Percentiles rank a stretch among this genome's conserved stretches.
Conservation (phyloP, 768 basidiomycete genomes). For the Botryobasidium botryosum region DNA sequence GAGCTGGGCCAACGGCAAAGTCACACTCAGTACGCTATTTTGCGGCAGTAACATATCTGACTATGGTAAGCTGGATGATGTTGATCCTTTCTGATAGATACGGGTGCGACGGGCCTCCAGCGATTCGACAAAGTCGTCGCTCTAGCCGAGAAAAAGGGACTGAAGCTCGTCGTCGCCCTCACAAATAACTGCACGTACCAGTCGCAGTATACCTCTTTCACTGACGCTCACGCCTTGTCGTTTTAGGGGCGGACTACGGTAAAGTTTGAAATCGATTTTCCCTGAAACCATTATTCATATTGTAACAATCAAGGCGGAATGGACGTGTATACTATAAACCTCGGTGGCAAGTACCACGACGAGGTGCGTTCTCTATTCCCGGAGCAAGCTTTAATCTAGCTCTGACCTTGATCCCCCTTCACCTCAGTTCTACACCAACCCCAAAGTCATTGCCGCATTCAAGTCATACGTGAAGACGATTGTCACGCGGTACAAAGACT, state of each 20-base stretch:
- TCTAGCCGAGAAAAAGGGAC: conserved; percentile 11
- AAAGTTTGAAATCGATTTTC: background rate
- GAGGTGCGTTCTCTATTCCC: conserved; percentile 5
- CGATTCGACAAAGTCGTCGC: conserved; percentile 12
- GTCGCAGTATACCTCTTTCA: background rate
- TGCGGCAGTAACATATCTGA: background rate
- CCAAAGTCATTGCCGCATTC: conserved; percentile 10
- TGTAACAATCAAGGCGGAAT: conserved; percentile 8
- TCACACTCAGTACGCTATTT: conserved; percentile 10
- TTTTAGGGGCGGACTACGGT: conserved; percentile 1
- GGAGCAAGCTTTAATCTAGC: too few relatives aligned
- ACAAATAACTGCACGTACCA: conserved; percentile 11
- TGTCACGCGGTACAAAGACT: conserved; percentile 8
- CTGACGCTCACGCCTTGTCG: background rate
- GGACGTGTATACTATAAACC: conserved; percentile 11
- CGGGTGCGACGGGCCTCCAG: conserved; percentile 8
- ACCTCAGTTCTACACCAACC: conserved; percentile 10
- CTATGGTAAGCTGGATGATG: background rate
- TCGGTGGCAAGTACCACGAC: conserved; percentile 12
- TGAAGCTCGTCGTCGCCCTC: conserved; percentile 12
- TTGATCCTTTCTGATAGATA: conserved; percentile 3
- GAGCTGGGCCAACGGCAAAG: conserved; percentile 7
- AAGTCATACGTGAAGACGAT: conserved; percentile 12
- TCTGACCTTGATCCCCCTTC: too few relatives aligned
- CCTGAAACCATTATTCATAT: background rate